Conservation (phyloP, 371 early-diverging fungal genomes). For the Rhizopus sp. region DNA sequence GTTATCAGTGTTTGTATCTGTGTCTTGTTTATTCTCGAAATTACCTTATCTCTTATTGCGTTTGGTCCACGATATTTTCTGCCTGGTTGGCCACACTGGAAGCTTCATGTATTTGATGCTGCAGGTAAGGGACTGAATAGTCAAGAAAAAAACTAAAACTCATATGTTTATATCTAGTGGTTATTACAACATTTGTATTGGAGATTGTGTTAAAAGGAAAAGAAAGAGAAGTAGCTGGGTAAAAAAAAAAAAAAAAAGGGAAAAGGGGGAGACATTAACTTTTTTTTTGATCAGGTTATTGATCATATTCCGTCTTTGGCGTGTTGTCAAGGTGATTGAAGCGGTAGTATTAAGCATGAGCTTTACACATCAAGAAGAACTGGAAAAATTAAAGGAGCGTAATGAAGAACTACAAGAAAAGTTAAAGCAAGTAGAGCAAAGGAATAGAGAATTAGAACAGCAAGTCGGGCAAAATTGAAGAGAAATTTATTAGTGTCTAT, state of each 20-base stretch:
- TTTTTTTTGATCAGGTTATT: slow-evolving; percentile 26
- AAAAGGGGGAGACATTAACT: slow-evolving; percentile 6
- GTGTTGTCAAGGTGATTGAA: slow-evolving; percentile 49
- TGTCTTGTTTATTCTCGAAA: slow-evolving; percentile 43
- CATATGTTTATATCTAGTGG: slow-evolving; percentile 24
- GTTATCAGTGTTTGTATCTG: slow-evolving; percentile 34
- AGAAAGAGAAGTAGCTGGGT: slow-evolving; percentile 55
- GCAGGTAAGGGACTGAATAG: slow-evolving; percentile 25
- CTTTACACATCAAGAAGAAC: slow-evolving; percentile 30
- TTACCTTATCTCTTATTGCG: slow-evolving; percentile 32
- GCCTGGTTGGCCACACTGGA: slow-evolving; percentile 49
- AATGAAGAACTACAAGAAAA: slow-evolving; percentile 26
- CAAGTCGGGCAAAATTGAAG: slow-evolving; percentile 10
- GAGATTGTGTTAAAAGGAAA: slow-evolving; percentile 49
- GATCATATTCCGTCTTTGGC: slow-evolving; percentile 54
- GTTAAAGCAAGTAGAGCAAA: slow-evolving; percentile 26
- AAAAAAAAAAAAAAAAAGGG: slow-evolving; percentile 7
- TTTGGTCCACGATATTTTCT: slow-evolving; percentile 48
- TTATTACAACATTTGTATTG: slow-evolving; percentile 40
- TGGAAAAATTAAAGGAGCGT: slow-evolving; percentile 20
- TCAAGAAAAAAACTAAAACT: background rate
- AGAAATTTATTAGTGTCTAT: background rate
- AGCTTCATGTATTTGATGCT: slow-evolving; percentile 47
- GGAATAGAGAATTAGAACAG: slow-evolving; percentile 18
- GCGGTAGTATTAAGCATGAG: slow-evolving; percentile 42